phyloP scores from a whole-genome alignment of 2,329 filamentous ascomycete species.

The Penicillium sp. region DNA sequence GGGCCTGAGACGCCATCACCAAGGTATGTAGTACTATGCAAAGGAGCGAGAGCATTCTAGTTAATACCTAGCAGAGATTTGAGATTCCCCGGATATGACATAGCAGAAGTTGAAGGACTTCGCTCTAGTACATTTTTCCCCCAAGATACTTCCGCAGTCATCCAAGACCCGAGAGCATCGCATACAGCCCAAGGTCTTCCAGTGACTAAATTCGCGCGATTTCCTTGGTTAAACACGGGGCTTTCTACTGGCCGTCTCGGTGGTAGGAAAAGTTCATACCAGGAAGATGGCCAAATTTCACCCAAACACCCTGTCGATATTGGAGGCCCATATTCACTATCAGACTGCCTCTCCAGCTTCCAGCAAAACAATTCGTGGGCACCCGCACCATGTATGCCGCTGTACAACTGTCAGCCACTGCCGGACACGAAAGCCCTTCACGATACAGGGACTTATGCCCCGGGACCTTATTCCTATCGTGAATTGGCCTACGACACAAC shows the following conservation, averaged over 20 bases:
- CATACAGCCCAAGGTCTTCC: background rate
- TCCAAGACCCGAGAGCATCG: background rate
- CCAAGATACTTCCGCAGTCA: background rate
- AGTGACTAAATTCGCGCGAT: background rate
- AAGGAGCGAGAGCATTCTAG: background rate
- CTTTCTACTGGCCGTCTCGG: background rate
- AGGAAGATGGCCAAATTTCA: background rate
- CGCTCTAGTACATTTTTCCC: background rate
- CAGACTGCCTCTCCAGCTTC: background rate
- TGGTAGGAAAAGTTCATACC: background rate
- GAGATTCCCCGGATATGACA: background rate
- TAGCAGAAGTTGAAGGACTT: background rate
- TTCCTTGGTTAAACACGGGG: background rate
- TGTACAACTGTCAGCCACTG: background rate
- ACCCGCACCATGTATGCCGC: background rate
- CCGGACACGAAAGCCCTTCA: background rate
- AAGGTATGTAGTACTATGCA: background rate
- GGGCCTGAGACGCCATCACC: background rate
- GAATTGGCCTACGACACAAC: background rate
- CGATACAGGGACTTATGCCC: background rate
- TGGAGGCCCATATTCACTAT: background rate
- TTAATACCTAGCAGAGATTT: background rate
- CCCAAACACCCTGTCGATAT: background rate
- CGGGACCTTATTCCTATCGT: background rate
- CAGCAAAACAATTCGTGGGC: background rate